Evolutionary conservation across 495 filamentous ascomycete species (phyloP).

Genomic region (Podospora pseudopauciseta): DNA sequence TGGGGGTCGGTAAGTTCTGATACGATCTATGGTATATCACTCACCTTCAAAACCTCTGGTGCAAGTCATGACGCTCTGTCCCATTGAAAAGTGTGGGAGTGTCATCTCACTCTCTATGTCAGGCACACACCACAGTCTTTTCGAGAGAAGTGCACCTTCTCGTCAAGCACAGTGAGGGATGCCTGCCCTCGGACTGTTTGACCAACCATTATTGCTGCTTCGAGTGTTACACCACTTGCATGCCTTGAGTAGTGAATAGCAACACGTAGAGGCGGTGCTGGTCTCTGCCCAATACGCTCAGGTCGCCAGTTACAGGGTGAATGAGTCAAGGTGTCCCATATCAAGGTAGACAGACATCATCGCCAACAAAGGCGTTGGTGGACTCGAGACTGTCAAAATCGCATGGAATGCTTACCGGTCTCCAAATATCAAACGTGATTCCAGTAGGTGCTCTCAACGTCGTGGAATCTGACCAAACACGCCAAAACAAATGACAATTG

Average conservation of each 20-base stretch:
- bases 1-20: background rate
- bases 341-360: no score
- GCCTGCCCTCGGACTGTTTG: no score
- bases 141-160: no score
- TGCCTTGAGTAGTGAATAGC: no score
- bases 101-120: no score
- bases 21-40: no score
- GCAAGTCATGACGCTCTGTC: background rate
- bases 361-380: background rate
- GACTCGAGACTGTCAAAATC: background rate
- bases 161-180: no score
- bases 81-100: no score
- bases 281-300: background rate
- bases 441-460: background rate
- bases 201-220: no score
- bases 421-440: background rate
- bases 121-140: no score
- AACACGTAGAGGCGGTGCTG: background rate
- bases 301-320: background rate
- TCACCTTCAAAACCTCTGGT: background rate
- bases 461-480: background rate
- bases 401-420: background rate
- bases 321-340: no score
- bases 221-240: no score
- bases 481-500: constrained; percentile 27